phyloP scores from a whole-genome alignment of 176 grass and related monocot genomes.

The Aegilops sharonensis region DNA sequence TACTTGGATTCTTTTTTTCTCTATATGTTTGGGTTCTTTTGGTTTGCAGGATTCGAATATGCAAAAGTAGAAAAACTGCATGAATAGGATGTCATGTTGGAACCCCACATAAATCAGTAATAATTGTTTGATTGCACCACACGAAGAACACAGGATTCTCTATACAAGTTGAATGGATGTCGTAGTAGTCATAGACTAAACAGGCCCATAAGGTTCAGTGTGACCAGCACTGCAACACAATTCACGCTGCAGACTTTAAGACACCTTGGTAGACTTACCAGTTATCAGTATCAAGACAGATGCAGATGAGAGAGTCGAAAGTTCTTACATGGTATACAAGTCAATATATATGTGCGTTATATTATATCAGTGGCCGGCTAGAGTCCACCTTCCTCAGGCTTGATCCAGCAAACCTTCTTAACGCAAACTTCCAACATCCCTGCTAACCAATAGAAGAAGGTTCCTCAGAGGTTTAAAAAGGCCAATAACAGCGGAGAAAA shows the following conservation, averaged over 20 bases:
- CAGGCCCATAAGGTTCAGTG: background rate
- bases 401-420: constrained; percentile 46
- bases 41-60: background rate
- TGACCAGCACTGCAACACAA: background rate
- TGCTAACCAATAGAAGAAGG: constrained; percentile 19
- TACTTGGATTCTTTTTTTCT: background rate
- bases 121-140: background rate
- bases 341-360: constrained; percentile 15
- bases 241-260: background rate
- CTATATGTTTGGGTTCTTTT: background rate
- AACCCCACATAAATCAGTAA: background rate
- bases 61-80: background rate
- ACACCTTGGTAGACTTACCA: background rate
- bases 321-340: background rate
- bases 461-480: constrained; percentile 9
- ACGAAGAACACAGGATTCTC: background rate
- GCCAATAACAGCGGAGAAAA: background rate
- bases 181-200: background rate
- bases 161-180: background rate
- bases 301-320: background rate
- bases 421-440: constrained; percentile 51
- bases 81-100: background rate
- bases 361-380: constrained; percentile 42
- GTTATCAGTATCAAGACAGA: background rate
- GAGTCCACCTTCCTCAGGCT: constrained; percentile 62